Evolutionary conservation across 148 eudicot genomes (phyloP), one percentile per base, ranked within the genome.

Genomic region (Rhododendron ovatum): DNA sequence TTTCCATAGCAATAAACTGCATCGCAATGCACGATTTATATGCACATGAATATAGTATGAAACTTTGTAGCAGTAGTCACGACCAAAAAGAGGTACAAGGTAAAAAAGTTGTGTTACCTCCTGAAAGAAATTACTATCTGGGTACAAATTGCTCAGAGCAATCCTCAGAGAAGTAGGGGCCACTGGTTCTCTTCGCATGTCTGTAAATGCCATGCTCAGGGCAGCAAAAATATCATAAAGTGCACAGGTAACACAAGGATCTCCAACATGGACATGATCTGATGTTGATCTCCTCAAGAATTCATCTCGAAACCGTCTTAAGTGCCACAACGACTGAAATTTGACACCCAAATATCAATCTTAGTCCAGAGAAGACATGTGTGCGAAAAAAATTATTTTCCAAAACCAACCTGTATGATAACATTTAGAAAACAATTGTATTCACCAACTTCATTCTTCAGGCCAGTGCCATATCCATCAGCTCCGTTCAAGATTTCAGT

Each of bases 191-290:
- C 89, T 89, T 43, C 88, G 89, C 61, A 85, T 86, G 87, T 91
- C 95, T 24, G 84, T 90, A 63, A 92, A 90, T 48, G 93, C 91
- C 87, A 83, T 39, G 88, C 89, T 94, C 86, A 97, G 82, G 84
- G 99, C 98, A 43, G 89, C 86, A 85, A 97, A 94, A 78, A 97
- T 95, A 86, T 93, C 95, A 89, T 88, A 92, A n/a, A 97, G 86
- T 85, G 98, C 95, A 93, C 99, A 97, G 71, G 93, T 92, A 87
- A 95, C 99, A 92, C 99, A 97, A 85, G 99, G 99, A 91, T 95
- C 94, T 50, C 98, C 99, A 33, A 93, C 92, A 89, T 97, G 98
- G 86, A 88, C 87, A 90, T 95, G 99, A 85, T 89, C 94, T 71
- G 91, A 87, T 37, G 89, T 83, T 81, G 96, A 91, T 88, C 95